Evolutionary conservation across 106 monocot species (phyloP), one percentile per base, ranked within the genome.

Genomic region (Acorus gramineus): DNA sequence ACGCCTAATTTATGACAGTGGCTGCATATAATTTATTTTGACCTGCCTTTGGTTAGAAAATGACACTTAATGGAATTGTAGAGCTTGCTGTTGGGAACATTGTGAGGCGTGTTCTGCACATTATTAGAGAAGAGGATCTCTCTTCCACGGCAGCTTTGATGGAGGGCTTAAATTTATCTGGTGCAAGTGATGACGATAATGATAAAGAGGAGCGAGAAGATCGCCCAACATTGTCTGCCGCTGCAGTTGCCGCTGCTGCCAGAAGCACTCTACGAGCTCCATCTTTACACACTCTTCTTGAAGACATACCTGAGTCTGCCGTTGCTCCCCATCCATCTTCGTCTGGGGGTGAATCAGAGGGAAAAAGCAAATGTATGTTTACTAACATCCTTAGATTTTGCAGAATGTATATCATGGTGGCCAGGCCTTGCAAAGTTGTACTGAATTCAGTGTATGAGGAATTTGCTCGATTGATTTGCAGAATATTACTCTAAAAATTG

Each of bases 81-180:
- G 95, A 95, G 61, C 90, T 95, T 75, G 95, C 95, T 59, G 90
- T 90, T 56, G 95, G 95, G 8, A 98, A 98, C 75, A 87, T 98
- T 56, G 84, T 98, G 9, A 82, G 98, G 57, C 87, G 98, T 68
- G 81, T 92, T 57, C 66, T 98, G 56, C 91, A 98, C 66, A 92
- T 98, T 10, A 92, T 98, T 60, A 81, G 92, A 70, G 98, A 92
- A 73, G 98, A 91, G 69, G 92, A 98, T 75, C 47, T 91, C 62
- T 71, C 96, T 68, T 84, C 83, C 3, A 71, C 85, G 8, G 65
- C 88, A 69, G 74, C 71, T 75, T 76, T 76, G 42, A 71, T 81
- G 11, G 92, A 92, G 55, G 92, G 81, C 14, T 49, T 98, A 12
- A 66, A 64, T 4, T 71, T 87, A 48, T 57, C 86, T 73, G 81